Percentiles rank a stretch among this genome's conserved stretches.
Conservation (phyloP, 305 asterid genomes). For the Solanum chacoense region DNA sequence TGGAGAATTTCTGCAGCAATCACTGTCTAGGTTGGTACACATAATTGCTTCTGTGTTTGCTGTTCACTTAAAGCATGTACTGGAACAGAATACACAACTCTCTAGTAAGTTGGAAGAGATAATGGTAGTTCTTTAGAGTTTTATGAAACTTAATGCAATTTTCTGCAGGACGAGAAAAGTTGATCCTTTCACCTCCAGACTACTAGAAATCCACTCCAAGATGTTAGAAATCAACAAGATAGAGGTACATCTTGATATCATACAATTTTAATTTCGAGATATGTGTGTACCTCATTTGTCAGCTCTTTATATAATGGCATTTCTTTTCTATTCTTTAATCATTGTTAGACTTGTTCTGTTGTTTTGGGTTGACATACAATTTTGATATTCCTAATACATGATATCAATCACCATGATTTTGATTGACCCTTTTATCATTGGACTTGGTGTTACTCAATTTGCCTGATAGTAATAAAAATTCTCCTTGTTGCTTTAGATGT, state of each 20-base stretch:
- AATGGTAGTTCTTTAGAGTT: not conserved
- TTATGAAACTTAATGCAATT: not conserved
- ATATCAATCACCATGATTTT: not conserved
- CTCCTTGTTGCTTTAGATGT: not conserved
- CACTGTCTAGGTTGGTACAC: constrained; percentile 64
- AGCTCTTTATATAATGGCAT: not conserved
- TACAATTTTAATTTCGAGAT: not conserved
- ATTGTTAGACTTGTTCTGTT: not conserved
- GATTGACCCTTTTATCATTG: not conserved
- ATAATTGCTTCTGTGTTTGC: not conserved
- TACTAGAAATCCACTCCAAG: constrained; percentile 80
- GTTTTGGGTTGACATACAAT: not conserved
- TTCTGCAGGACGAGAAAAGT: constrained; percentile 71
- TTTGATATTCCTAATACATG: not conserved
- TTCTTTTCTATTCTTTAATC: not conserved
- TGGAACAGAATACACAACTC: not conserved
- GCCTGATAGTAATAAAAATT: not conserved
- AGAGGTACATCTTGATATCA: constrained; percentile 42
- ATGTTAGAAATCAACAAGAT: constrained; percentile 68
- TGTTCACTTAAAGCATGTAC: not conserved
- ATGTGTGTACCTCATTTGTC: not conserved
- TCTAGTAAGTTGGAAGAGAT: not conserved
- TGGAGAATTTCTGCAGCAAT: constrained; percentile 74
- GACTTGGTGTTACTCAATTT: not conserved
- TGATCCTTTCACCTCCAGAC: constrained; percentile 81